Conservation (phyloP, 805 yeast species). For the Starmerella stellata region DNA sequence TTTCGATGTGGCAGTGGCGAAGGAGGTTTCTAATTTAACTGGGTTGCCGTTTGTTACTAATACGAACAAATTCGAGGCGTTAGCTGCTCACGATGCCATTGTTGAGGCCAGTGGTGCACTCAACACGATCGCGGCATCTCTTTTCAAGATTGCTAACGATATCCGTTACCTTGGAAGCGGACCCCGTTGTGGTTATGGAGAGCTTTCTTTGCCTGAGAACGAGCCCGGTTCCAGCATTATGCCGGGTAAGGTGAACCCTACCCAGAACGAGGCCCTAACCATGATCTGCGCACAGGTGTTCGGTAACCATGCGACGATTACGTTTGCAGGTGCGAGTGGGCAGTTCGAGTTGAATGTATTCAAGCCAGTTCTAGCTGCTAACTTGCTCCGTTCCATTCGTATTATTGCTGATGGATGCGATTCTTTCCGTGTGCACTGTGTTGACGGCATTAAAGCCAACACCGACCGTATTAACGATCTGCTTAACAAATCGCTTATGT, state of each 20-base stretch:
- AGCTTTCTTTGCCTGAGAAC: constrained; percentile 84
- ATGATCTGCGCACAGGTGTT: constrained; percentile 97
- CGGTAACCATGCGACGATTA: constrained; percentile 88
- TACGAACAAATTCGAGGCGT: constrained; percentile 96
- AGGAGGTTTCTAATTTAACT: constrained; percentile 65
- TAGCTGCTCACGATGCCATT: constrained; percentile 96
- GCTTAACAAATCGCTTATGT: constrained; percentile 88
- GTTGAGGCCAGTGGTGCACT: constrained; percentile 96
- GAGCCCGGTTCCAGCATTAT: constrained; percentile 98
- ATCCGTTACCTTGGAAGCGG: constrained; percentile 97
- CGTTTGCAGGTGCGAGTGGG: constrained; percentile 96
- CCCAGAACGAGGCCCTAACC: constrained; percentile 96
- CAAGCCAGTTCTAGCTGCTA: constrained; percentile 89
- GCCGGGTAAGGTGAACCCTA: constrained; percentile 99
- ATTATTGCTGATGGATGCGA: constrained; percentile 73
- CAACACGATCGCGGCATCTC: constrained; percentile 82
- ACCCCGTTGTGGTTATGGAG: constrained; percentile 98
- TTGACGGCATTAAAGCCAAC: constrained; percentile 85
- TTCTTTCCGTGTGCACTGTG: constrained; percentile 89
- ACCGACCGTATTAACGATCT: constrained; percentile 68
- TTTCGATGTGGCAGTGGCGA: constrained; percentile 73
- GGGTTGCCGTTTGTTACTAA: constrained; percentile 84
- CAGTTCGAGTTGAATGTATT: constrained; percentile 96
- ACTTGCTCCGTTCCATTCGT: constrained; percentile 73
- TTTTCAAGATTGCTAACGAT: constrained; percentile 94